Evolutionary conservation across 805 yeast species (phyloP), one percentile per base, ranked within the genome.

Genomic region (Kazachstania psychrophila): DNA sequence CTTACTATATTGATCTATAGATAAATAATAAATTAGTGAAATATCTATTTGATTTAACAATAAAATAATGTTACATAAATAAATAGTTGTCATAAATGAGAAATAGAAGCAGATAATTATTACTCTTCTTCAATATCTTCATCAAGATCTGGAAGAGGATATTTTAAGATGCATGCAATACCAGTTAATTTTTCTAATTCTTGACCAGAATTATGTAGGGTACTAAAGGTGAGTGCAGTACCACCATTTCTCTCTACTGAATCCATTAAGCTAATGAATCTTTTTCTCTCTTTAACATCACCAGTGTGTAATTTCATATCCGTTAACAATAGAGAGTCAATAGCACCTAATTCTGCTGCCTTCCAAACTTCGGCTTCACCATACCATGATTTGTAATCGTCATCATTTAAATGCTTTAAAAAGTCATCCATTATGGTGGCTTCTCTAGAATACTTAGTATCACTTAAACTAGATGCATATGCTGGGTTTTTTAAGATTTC

Each of bases 181-280:
- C 97, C 98, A 0, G 96, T 84, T 44, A 92, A 68, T 46, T 80
- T 85, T 55, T 87, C 84, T 40, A 89, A 63, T 59, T 89, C 96
- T 48, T 79, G 81, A 12, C 98, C 98, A 3, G 88, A 72, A 41
- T 80, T 89, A 53, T 89, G 97, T 49, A 87, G 61, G 43, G 92
- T 79, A 25, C 94, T 82, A 48, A 88, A 82, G 1, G 88, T 69
- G 6, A 74, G 66, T 2, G 81, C 92, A 36, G 81, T 79, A 5
- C 92, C 94, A 16, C 95, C 95, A 33, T 64, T 65, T 5, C 62
- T 62, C 48, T 75, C 75, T 9, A 85, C 94, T 10, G 66, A 56
- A 31, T 88, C 94, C 2, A 75, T 69, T 42, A 89, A 58, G 2
- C 64, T 68, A 15, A 86, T 74, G 52, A 74, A 89, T 46, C 73